phyloP scores from a whole-genome alignment of 805 yeast genomes.

The Yamadazyma paraphyllophila region DNA sequence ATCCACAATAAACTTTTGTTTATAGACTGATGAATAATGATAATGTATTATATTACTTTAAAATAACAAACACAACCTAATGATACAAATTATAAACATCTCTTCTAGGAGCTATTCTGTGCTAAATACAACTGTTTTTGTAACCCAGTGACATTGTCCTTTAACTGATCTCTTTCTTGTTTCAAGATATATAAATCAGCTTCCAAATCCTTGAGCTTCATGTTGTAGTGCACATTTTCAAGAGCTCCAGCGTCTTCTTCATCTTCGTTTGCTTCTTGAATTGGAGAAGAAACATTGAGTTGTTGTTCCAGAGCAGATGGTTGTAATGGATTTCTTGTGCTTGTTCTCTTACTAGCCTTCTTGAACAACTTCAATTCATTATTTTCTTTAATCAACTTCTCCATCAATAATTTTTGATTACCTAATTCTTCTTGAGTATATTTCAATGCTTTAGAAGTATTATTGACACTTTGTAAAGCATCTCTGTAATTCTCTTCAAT shows the following conservation, averaged over 20 bases:
- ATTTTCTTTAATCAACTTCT: slow-evolving; percentile 58
- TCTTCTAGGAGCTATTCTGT: slow-evolving; percentile 8
- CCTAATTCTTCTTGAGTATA: slow-evolving; percentile 70
- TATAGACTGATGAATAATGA: slow-evolving; percentile 10
- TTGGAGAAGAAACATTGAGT: slow-evolving; percentile 17
- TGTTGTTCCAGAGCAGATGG: slow-evolving; percentile 22
- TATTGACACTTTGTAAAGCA: slow-evolving; percentile 68
- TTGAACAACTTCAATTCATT: slow-evolving; percentile 62
- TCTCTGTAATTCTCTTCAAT: slow-evolving; percentile 68
- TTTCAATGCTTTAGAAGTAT: slow-evolving; percentile 71
- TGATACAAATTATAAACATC: slow-evolving; percentile 3
- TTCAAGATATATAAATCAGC: slow-evolving; percentile 79
- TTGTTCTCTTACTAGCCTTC: slow-evolving; percentile 39
- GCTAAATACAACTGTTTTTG: slow-evolving; percentile 53
- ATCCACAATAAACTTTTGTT: not conserved
- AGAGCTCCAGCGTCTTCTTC: slow-evolving; percentile 30
- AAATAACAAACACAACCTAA: slow-evolving; percentile 1
- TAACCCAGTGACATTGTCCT: slow-evolving; percentile 54
- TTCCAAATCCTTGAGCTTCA: slow-evolving; percentile 77
- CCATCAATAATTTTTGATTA: slow-evolving; percentile 55
- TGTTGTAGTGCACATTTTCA: slow-evolving; percentile 57
- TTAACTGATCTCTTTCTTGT: slow-evolving; percentile 81
- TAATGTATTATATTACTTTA: slow-evolving; percentile 9
- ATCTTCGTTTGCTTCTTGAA: slow-evolving; percentile 20
- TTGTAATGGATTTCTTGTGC: slow-evolving; percentile 24